Base-by-base conservation (phyloP, 2,329 filamentous ascomycete genomes). In the Venturia carpophila region DNA sequence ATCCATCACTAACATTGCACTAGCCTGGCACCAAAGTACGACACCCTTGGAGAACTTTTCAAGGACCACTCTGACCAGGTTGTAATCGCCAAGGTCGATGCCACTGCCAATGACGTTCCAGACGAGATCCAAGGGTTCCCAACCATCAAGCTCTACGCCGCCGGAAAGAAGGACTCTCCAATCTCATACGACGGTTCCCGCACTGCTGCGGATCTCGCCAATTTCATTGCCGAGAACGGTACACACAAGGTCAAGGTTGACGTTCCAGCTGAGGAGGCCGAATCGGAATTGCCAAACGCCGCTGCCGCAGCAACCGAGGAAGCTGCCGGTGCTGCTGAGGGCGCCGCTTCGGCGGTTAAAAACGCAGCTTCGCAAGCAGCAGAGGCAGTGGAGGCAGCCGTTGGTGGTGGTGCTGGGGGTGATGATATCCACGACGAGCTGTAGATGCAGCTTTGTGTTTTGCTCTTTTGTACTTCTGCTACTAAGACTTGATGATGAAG, bases 121-220 rank as follows among this genome's bases (percentile, higher is more conserved):
- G 93, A 97, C 78, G 91, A 96, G 81, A 91, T 99, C 74, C 86
- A 91, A 78, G 94, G 94, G 69, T 99, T 99, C 89, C 94, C 94
- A 66, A 99, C 94, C 77, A 97, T 99, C 85, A 97, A 97, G 86
- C 86, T 99, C 71, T 99, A 87, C 89, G 86, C 91, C 69, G 94
- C 94, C 72, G 92, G 92, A 73, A 83, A 84, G 79, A 99, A 99
- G 87, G 83, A 84, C 74, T 82, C 86, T 71, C 90, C 94, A 67
- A 78, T 97, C 68, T 91, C 91, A 71, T 99, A 97, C 85, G 84
- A 83, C 69, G 94, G 94, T 72, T 85, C 88, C 69, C 91, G 94
- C 73, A 94, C 91, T 65, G 81, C 97, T 65, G 91, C 96, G 81
- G 94, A 97, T 76, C 85, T 99, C 67, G 88, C 90, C 73, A 84